phyloP scores from a whole-genome alignment of 148 eudicot genomes.

The Chenopodium suecicum region DNA sequence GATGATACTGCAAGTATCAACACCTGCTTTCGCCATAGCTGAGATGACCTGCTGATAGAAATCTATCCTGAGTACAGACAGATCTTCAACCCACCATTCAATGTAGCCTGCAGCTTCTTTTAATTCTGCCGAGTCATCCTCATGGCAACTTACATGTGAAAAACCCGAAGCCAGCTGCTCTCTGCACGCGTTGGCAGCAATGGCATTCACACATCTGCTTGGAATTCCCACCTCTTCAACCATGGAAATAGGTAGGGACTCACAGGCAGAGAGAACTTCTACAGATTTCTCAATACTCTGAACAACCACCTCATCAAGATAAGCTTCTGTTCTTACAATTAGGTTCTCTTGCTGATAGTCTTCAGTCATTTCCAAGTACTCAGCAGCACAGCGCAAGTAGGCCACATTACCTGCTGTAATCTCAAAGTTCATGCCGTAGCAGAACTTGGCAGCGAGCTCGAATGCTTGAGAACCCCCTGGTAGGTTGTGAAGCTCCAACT shows the following conservation, averaged over 20 bases:
- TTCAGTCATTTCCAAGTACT: constrained; percentile 68
- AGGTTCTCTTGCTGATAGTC: constrained; percentile 61
- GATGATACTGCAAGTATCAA: constrained; percentile 44
- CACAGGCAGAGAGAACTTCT: constrained; percentile 55
- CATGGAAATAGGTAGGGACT: constrained; percentile 34
- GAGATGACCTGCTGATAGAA: constrained; percentile 48
- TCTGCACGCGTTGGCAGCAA: constrained; percentile 48
- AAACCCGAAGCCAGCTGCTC: constrained; percentile 58
- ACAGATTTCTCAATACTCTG: constrained; percentile 56
- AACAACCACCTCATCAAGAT: constrained; percentile 46
- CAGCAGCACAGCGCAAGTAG: constrained; percentile 57
- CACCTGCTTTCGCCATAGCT: constrained; percentile 46
- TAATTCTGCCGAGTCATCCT: constrained; percentile 33
- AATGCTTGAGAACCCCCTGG: constrained; percentile 65
- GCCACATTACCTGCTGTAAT: constrained; percentile 58
- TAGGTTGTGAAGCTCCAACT: constrained; percentile 46
- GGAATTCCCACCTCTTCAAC: constrained; percentile 52
- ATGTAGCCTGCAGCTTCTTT: constrained; percentile 27
- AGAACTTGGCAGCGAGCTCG: constrained; percentile 63
- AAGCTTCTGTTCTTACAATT: constrained; percentile 50
- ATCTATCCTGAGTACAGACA: constrained; percentile 48
- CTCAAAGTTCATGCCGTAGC: constrained; percentile 66
- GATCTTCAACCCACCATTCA: constrained; percentile 79
- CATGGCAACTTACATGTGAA: constrained; percentile 37
- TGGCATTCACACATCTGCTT: constrained; percentile 43